phyloP scores from a whole-genome alignment of 106 monocot species.

The Acanthochlamys bracteata region DNA sequence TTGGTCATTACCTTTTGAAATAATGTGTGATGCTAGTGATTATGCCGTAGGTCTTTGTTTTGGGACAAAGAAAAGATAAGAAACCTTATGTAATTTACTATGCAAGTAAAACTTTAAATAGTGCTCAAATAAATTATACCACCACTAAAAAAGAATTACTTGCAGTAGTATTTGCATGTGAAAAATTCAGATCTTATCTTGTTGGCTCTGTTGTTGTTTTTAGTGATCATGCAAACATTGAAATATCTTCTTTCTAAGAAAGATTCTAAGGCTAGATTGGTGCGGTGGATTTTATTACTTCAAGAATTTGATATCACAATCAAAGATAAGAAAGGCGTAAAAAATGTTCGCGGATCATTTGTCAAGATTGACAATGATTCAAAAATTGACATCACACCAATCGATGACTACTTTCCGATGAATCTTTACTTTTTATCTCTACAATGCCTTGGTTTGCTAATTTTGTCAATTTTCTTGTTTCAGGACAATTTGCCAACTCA shows the following conservation, averaged over 20 bases:
- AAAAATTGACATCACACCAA: too few relatives aligned
- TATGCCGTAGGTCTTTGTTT: background rate
- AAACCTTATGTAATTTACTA: background rate
- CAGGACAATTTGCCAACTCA: background rate
- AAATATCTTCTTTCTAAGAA: constrained; percentile 3
- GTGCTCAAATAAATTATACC: constrained; percentile 1
- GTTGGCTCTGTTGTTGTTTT: background rate
- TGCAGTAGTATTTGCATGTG: background rate
- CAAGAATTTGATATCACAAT: constrained; percentile 4
- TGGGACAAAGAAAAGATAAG: constrained; percentile 1
- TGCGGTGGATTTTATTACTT: background rate
- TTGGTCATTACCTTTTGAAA: background rate
- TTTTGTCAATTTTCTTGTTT: constrained; percentile 1
- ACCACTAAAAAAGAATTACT: constrained; percentile 4
- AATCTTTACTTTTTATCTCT: background rate
- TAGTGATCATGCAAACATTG: background rate
- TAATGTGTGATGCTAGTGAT: constrained; percentile 1
- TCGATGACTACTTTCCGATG: too few relatives aligned
- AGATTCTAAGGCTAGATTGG: constrained; percentile 3
- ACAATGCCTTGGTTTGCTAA: background rate
- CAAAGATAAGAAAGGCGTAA: constrained; percentile 1
- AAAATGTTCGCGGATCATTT: constrained; percentile 4
- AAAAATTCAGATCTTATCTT: background rate
- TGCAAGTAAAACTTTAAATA: constrained; percentile 4
- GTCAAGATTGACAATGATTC: background rate